These are phyloP conservation scores for Stentor roeselii DNA, from an alignment of 73 alveolate species.

Conservation along the genomic window DNA sequence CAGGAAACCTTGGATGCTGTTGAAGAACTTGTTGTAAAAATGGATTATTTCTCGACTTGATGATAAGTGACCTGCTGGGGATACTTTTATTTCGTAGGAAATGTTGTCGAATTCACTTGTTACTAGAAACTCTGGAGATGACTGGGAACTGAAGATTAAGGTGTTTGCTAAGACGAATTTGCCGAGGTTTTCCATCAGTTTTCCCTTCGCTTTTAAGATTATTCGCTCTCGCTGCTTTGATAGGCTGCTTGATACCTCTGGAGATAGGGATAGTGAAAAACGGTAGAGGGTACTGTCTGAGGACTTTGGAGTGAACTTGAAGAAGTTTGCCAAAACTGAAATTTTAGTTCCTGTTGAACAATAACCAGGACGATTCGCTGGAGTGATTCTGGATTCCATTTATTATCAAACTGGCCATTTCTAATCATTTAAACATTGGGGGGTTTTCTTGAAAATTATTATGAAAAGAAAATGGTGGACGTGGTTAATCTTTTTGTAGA, in stretches of 20 bases:
- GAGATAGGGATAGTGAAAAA: neutral
- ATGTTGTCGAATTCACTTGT: neutral
- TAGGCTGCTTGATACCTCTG: neutral
- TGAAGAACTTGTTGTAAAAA: constrained; percentile 11
- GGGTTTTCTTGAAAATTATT: no score
- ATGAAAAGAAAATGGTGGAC: no score
- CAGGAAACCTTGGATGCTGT: constrained; percentile 4
- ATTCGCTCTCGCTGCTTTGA: constrained; percentile 11
- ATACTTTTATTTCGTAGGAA: neutral
- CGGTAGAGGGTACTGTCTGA: neutral
- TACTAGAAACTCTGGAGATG: neutral
- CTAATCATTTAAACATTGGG: no score
- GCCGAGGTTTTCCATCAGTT: neutral
- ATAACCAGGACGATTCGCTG: neutral
- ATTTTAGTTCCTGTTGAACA: neutral
- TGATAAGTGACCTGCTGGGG: neutral
- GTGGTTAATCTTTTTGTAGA: no score
- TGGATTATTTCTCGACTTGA: neutral
- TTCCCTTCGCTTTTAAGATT: neutral
- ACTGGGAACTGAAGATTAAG: neutral
- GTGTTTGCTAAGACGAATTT: constrained; percentile 12
- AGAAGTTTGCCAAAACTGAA: neutral
- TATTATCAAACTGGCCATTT: no score
- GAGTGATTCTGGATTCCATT: no score
- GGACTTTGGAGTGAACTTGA: neutral